Evolutionary conservation across 192 early-diverging fungal species (phyloP).

Genomic region (Diversispora eburnea): DNA sequence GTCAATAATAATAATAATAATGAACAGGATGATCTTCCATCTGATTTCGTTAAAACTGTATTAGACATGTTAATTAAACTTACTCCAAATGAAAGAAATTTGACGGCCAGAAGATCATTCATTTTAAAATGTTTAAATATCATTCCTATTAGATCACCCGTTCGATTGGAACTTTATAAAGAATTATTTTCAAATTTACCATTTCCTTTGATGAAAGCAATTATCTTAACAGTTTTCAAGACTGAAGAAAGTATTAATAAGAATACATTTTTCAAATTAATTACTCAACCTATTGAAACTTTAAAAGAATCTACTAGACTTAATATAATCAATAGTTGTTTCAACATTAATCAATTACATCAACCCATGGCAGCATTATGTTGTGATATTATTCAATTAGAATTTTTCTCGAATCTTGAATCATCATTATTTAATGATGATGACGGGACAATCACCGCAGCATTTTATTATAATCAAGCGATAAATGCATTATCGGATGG

Average conservation of each 20-base stretch:
- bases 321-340: constrained; percentile 2
- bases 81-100: not conserved
- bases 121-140: constrained; percentile 14
- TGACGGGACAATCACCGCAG: not conserved
- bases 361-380: not conserved
- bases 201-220: constrained; percentile 14
- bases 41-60: not conserved
- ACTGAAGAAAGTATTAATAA: not conserved
- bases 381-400: constrained; percentile 26
- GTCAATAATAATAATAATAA: not conserved
- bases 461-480: not conserved
- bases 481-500: not conserved
- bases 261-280: not conserved
- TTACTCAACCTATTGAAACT: not conserved
- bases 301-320: constrained; percentile 3
- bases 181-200: constrained; percentile 9
- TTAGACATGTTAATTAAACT: constrained; percentile 10
- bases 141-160: constrained; percentile 5
- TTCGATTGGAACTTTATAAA: constrained; percentile 9
- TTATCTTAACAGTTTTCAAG: constrained; percentile 9
- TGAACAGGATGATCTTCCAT: not conserved
- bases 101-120: constrained; percentile 23
- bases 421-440: not conserved
- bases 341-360: not conserved
- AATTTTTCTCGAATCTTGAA: constrained; percentile 18